phyloP scores from a whole-genome alignment of 163 green algal species.

The Scenedesmus sp. region DNA sequence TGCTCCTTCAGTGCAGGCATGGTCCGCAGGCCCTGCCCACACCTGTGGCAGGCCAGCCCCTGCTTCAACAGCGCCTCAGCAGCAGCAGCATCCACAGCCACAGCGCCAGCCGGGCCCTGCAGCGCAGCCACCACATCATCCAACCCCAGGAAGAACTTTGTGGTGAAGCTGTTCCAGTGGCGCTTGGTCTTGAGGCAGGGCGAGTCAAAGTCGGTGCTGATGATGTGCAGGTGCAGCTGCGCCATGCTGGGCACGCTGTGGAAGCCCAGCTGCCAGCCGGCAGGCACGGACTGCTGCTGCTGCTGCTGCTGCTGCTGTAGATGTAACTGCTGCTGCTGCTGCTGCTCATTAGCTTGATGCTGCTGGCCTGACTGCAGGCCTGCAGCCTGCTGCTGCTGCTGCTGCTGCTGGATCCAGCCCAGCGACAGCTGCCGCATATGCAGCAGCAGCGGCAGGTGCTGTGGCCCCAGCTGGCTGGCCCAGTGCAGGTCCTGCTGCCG shows the following conservation, averaged over 20 bases:
- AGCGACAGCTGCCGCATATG: slow-evolving; percentile 43
- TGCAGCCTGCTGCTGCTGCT: not conserved
- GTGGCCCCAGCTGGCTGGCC: not conserved
- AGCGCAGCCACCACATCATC: slow-evolving; percentile 43
- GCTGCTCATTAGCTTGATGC: not conserved
- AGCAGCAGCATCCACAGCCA: slow-evolving; percentile 45
- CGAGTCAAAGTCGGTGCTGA: slow-evolving; percentile 74
- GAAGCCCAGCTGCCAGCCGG: slow-evolving; percentile 40
- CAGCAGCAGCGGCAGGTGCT: slow-evolving; percentile 40
- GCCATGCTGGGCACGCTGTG: slow-evolving; percentile 72
- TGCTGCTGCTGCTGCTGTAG: slow-evolving; percentile 17
- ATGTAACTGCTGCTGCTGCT: slow-evolving; percentile 17
- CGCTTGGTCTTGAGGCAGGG: slow-evolving; percentile 78
- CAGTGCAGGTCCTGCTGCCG: slow-evolving; percentile 23
- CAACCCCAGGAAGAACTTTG: slow-evolving; percentile 75
- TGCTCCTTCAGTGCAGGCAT: slow-evolving; percentile 48
- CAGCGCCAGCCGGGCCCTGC: slow-evolving; percentile 28
- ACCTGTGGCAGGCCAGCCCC: slow-evolving; percentile 69
- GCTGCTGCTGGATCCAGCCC: slow-evolving; percentile 20
- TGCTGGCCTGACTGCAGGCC: slow-evolving; percentile 18
- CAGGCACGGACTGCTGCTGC: not conserved
- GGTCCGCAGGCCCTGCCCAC: not conserved
- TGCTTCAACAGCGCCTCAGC: slow-evolving; percentile 66
- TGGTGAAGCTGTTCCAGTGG: slow-evolving; percentile 87
- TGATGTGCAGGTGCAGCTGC: slow-evolving; percentile 89